Base-by-base conservation (phyloP, 768 basidiomycete species). In the Lentinula raphanica region DNA sequence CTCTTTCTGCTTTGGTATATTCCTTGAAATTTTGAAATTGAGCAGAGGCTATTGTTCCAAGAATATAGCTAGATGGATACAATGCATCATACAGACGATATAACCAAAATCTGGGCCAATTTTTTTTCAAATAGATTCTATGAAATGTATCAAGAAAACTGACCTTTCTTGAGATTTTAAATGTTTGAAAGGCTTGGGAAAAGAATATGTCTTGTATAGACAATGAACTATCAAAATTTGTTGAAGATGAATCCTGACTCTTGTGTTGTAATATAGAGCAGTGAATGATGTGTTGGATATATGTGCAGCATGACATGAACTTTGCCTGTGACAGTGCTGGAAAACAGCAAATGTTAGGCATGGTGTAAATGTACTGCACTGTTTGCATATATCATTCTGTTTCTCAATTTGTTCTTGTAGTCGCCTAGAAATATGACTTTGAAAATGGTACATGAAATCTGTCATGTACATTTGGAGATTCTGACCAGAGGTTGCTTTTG, bases 191-290 rank as follows among this genome's bases (percentile, higher is more conserved):
- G n/a, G n/a, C n/a, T n/a, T n/a, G n/a, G n/a, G n/a, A n/a, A n/a
- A n/a, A n/a, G n/a, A 17, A 31, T 46, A 7, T n/a, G 32, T n/a
- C 4, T 28, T 3, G n/a, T 42, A 17, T 15, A 56, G 54, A 19
- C 23, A 17, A 27, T 80, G 73, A 40, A 78, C 71, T 15, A 85
- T 79, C 48, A 73, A 62, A 2, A 85, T 76, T 49, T 84, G 80
- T 46, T 76, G 75, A 1, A 86, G 58, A 61, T 81, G 76, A 28
- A 80, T 64, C 3, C 74, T 67, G 6, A 83, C 65, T 12, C 76
- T 75, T 19, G 63, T 23, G 42, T 79, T 78, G 49, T 76, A 84
- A 63, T 69, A 71, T n/a, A 62, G 1, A 65, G 32, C 32, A 49
- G 69, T 61, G 1, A 69, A 46, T 0, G 64, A 15, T 17, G 50